Evolutionary conservation across 116 monocot species (phyloP), one percentile per base, ranked within the genome.

Genomic region (Zostera marina): DNA sequence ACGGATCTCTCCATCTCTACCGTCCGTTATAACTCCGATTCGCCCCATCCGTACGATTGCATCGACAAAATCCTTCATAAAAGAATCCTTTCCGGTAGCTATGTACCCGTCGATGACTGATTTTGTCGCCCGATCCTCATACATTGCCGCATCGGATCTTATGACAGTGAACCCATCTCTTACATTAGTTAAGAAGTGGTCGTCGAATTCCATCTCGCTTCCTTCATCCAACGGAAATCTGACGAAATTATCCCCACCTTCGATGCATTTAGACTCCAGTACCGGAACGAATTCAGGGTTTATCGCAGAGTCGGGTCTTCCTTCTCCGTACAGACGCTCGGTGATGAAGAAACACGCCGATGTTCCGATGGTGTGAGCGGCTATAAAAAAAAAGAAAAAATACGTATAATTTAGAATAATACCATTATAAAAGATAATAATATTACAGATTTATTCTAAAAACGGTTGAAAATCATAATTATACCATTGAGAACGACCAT

Each of bases 401-500:
- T 7, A 16, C n/a, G 0, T 16, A 48, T 16, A 48, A 48, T 1
- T 8, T 48, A 9, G 2, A 9, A 19, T 10, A 8, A 48, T 13
- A 16, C 19, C 48, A 1, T 1, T 48, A 16, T 1, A 48, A 7
- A 7, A 16, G 9, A 8, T 5, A 19, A 26, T 26, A 26, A 26
- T 4, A 26, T 26, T 26, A 26, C 26, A 26, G 1, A 26, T 26
- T 26, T 4, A 26, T 26, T 4, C 26, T 26, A 2, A 7, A 24
- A 7, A 24, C 10, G 0, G 15, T 1, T 15, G 4, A 9, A 58
- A 42, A 44, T 22, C 22, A 53, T 60, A 51, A 60, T 64, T 51
- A n/a, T 46, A 73, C 73, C 73, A 25, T 14, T 58, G 26, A 74
- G 73, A 19, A 68, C 44, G 16, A 74, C 73, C 5, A 74, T 47